phyloP scores from a whole-genome alignment of 352 stramenopile species.

The Phytophthora uliginosa region DNA sequence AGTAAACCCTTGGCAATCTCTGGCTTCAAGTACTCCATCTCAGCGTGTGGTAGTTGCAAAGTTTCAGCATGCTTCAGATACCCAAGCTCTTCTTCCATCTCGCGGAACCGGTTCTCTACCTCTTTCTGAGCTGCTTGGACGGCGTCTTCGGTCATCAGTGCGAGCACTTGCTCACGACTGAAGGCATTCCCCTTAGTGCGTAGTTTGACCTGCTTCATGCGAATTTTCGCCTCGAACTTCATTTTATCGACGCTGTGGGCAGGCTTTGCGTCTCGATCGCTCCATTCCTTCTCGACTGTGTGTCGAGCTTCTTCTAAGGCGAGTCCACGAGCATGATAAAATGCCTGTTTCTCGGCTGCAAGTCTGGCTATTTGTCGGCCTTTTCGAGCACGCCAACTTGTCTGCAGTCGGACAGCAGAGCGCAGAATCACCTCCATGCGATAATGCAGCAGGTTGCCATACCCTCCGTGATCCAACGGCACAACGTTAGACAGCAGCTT shows the following conservation, averaged over 20 bases:
- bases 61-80: slow-evolving; percentile 65
- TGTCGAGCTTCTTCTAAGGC: slow-evolving; percentile 74
- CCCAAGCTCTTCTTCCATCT: slow-evolving; percentile 89
- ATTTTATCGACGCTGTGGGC: slow-evolving; percentile 90
- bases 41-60: slow-evolving; percentile 50
- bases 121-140: slow-evolving; percentile 84
- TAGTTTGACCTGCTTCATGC: slow-evolving; percentile 94
- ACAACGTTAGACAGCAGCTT: slow-evolving; percentile 90
- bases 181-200: slow-evolving; percentile 87
- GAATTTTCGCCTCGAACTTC: slow-evolving; percentile 95
- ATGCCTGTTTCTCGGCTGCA: slow-evolving; percentile 89
- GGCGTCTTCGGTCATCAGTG: slow-evolving; percentile 86
- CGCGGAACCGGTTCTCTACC: slow-evolving; percentile 84
- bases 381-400: slow-evolving; percentile 79
- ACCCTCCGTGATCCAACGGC: slow-evolving; percentile 89
- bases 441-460: slow-evolving; percentile 89
- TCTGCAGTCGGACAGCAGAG: slow-evolving; percentile 88
- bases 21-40: slow-evolving; percentile 66
- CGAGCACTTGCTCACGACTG: slow-evolving; percentile 82
- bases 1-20: slow-evolving; percentile 80
- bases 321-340: slow-evolving; percentile 88
- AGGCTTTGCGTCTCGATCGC: slow-evolving; percentile 72
- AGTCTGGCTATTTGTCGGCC: slow-evolving; percentile 75
- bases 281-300: slow-evolving; percentile 78
- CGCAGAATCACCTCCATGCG: slow-evolving; percentile 73